Evolutionary conservation across 257 asterid species (phyloP), one percentile per base, ranked within the genome.

Genomic region (Petrea volubilis): DNA sequence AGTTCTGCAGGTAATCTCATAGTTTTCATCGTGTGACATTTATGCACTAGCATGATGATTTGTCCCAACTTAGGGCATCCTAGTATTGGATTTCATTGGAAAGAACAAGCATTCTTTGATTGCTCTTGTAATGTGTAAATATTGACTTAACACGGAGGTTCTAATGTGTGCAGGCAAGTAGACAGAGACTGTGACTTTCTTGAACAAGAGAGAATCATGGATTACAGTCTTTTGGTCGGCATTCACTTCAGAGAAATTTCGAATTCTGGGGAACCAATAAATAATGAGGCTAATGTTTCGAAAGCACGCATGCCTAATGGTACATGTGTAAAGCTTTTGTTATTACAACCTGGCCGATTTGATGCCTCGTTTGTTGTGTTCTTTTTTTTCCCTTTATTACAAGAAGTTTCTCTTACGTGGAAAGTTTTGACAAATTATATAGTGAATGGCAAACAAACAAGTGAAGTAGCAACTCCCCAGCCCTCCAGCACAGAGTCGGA

Each of bases 191-290:
- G 96, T 68, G 98, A 94, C 20, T 94, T 94, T 79, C 98, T 94
- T 68, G 97, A 88, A 74, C 96, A 89, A 25, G 98, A 87, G 83
- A 88, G 96, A 67, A 89, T 93, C 33, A 93, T 93, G 98, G 97
- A 93, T 79, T 93, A 93, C 79, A 93, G 98, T 60, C 98, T 93
- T 49, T 65, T 93, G 71, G 82, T 91, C 1, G 98, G 98, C 60
- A 82, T 94, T 76, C 97, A 94, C 78, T 91, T 89, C 82, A 81
- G 83, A 52, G 85, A 91, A 73, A 78, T 85, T 70, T 86, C 96
- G n/a, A 74, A 72, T 4, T 63, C 86, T 7, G 90, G 95, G 20
- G 91, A 81, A 57, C 95, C 95, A 36, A 67, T 87, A 24, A 67
- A 69, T 52, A 67, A 62, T 4, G 71, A 64, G 72, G 68, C 82